Evolutionary conservation across 805 yeast species (phyloP).

Genomic region (Kodamaea lidongshanica): DNA sequence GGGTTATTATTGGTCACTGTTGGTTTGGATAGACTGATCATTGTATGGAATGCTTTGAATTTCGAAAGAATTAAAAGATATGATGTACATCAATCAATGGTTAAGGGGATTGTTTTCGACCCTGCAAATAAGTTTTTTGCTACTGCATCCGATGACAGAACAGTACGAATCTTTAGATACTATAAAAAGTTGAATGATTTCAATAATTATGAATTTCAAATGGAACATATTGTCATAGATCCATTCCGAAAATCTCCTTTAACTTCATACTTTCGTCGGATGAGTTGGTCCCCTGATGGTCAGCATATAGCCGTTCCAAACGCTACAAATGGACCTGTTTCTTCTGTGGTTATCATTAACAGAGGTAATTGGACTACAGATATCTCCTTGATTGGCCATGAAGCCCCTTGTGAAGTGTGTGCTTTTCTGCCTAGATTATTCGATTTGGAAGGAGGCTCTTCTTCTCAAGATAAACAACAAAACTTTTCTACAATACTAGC

Average conservation of each 20-base stretch:
- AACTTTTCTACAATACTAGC: constrained; percentile 69
- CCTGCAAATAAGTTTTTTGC: constrained; percentile 98
- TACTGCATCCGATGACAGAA: constrained; percentile 93
- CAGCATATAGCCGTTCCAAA: constrained; percentile 81
- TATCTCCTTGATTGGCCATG: constrained; percentile 70
- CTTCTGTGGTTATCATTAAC: constrained; percentile 65
- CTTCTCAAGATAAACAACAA: constrained; percentile 10
- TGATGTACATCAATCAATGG: constrained; percentile 91
- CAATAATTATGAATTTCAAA: constrained; percentile 70
- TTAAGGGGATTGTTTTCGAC: constrained; percentile 94
- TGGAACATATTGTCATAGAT: constrained; percentile 74
- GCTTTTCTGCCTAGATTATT: constrained; percentile 67
- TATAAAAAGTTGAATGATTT: constrained; percentile 52
- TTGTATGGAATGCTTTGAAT: constrained; percentile 89
- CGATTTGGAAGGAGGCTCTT: constrained; percentile 22
- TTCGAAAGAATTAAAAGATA: constrained; percentile 84
- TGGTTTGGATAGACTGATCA: constrained; percentile 87
- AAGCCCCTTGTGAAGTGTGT: constrained; percentile 79
- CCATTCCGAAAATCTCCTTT: constrained; percentile 89
- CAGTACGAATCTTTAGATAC: constrained; percentile 81
- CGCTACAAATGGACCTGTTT: constrained; percentile 77
- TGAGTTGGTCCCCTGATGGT: constrained; percentile 91
- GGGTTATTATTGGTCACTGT: constrained; percentile 86
- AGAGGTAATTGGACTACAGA: constrained; percentile 79
- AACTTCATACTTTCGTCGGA: constrained; percentile 80